Base-by-base conservation (phyloP, 23 red algal genomes). In the Gracilaria gracilis region DNA sequence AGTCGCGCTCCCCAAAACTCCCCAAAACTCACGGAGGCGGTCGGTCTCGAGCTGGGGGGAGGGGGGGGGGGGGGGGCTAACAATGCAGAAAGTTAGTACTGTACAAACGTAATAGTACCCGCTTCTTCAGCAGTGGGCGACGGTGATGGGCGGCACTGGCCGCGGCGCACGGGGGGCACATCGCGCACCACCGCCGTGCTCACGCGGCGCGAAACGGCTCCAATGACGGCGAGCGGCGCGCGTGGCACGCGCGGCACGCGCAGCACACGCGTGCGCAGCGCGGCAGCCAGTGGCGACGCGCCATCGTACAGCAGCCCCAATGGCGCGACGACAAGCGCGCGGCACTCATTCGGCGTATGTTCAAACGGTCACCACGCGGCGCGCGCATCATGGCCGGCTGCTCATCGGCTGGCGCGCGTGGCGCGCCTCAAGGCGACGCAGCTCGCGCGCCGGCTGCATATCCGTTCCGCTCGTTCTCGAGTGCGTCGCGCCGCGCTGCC, bases 311-410 rank as follows among this genome's bases (percentile, higher is more conserved):
- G 13, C 12, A 0, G 6, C 6, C 7, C 59, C 59, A 64, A 64
- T 19, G 12, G 19, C 19, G 12, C 6, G 9, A 1, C 34, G 69
- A 40, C 72, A 77, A 49, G 72, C 72, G 72, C 46, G 72, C n/a
- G 9, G 38, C 40, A 16, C 7, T 77, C 46, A 77, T 50, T 77
- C 27, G 72, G 42, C 72, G 72, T 77, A 77, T 77, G 40, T 77
- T 12, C 72, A 77, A 77, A 77, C 72, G 72, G 72, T 77, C 72
- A 77, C 72, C 38, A 2, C 27, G 39, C 12, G 1, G 72, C 72
- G 31, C 64, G 64, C 9, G 64, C 64, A 24, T 69, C 64, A 37
- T 69, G 64, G 64, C 64, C 64, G 0, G 8, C 64, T 36, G 29
- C 64, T 0, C 64, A 19, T 51, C 23, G 72, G 6, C 42, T 49